These are phyloP conservation scores for Casuarina glauca DNA, from an alignment of 306 rosid species.

Conservation along the genomic window DNA sequence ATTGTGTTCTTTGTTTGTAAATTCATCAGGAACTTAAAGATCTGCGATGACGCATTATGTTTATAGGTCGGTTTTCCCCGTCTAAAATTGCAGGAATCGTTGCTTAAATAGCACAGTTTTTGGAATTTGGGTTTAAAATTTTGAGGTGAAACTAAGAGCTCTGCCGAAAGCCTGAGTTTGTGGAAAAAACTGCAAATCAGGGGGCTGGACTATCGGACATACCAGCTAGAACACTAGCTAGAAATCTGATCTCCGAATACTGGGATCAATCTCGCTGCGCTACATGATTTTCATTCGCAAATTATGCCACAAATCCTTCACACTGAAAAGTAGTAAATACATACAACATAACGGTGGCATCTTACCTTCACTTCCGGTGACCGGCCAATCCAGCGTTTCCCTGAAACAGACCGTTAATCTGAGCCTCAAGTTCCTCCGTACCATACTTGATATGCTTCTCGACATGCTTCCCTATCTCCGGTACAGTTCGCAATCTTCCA, in stretches of 20 bases:
- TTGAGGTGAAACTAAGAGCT: too few species aligned
- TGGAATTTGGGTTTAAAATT: too few species aligned
- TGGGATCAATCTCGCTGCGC: neutral
- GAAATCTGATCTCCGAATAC: neutral
- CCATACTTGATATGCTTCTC: constrained; percentile 61
- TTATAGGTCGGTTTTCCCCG: too few species aligned
- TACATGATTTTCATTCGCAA: constrained; percentile 17
- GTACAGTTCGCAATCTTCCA: constrained; percentile 51
- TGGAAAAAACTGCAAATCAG: too few species aligned
- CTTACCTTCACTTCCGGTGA: constrained; percentile 58
- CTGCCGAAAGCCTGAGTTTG: too few species aligned
- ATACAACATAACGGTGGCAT: constrained; percentile 27
- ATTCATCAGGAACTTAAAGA: too few species aligned
- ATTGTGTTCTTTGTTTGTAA: too few species aligned
- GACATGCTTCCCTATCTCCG: constrained; percentile 58
- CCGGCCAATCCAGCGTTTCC: constrained; percentile 58
- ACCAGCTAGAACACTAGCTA: neutral
- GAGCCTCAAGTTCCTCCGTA: constrained; percentile 53
- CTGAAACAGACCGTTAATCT: constrained; percentile 54
- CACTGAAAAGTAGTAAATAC: constrained; percentile 33
- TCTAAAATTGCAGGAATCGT: too few species aligned
- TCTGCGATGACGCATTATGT: too few species aligned
- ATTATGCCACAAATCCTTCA: constrained; percentile 13
- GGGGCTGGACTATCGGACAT: neutral
- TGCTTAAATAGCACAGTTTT: too few species aligned